A percentile compares a stretch with the other conserved stretches of the same genome.
Evolutionary conservation across 2,329 filamentous ascomycete species (phyloP).

Genomic region (Colletotrichum neosansevieriae): DNA sequence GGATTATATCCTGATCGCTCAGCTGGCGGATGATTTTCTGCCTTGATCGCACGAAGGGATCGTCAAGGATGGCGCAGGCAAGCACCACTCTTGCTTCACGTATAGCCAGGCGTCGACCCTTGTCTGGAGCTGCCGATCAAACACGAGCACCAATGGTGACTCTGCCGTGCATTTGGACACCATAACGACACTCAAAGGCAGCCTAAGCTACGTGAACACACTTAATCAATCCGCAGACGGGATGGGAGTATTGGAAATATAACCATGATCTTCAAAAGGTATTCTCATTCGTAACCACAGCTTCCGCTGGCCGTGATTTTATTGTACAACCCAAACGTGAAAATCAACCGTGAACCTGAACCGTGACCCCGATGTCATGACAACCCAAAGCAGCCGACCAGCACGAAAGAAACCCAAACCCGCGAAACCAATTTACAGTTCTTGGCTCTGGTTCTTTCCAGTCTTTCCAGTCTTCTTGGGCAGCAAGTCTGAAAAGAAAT

Average conservation of each 20-base stretch:
- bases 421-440: constrained; percentile 77
- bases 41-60: too few relatives aligned
- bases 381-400: constrained; percentile 76
- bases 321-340: constrained; percentile 79
- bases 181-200: too few relatives aligned
- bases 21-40: too few relatives aligned
- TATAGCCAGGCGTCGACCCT: too few relatives aligned
- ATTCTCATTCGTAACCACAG: constrained; percentile 74
- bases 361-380: constrained; percentile 87
- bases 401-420: constrained; percentile 68
- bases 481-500: constrained; percentile 80
- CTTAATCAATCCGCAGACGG: background rate
- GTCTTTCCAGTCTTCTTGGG: constrained; percentile 99
- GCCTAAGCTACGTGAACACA: too few relatives aligned
- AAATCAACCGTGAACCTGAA: constrained; percentile 75
- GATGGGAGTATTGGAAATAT: background rate
- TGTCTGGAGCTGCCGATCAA: too few relatives aligned
- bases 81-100: too few relatives aligned
- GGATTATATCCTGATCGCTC: too few relatives aligned
- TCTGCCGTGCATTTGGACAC: too few relatives aligned
- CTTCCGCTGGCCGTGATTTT: constrained; percentile 66
- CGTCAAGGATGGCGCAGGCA: too few relatives aligned
- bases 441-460: constrained; percentile 92
- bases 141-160: too few relatives aligned
- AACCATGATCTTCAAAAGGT: constrained; percentile 58